Percentiles rank a stretch among this genome's conserved stretches.
Conservation (phyloP, 2,329 filamentous ascomycete genomes). For the Exserohilum rostratum region DNA sequence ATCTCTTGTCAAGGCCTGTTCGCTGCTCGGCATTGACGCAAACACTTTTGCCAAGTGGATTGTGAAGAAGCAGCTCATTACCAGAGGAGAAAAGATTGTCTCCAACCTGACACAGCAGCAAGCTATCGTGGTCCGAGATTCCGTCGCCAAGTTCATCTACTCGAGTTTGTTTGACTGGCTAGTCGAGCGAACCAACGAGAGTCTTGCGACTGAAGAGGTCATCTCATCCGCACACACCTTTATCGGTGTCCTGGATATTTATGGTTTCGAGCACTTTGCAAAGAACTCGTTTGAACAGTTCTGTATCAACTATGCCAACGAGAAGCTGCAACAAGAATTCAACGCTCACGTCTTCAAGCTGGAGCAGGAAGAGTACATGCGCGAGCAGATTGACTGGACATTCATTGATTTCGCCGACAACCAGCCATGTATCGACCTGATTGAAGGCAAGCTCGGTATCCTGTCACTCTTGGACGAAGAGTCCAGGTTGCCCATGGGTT, state of each 20-base stretch:
- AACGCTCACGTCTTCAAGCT: conserved; percentile 99
- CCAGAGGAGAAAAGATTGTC: conserved; percentile 94
- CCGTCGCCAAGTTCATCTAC: conserved; percentile 98
- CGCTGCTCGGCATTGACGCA: conserved; percentile 84
- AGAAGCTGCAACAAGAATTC: conserved; percentile 98
- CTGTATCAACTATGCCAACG: conserved; percentile 99
- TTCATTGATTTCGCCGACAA: conserved; percentile 99
- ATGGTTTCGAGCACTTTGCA: conserved; percentile 98
- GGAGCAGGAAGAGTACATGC: conserved; percentile 96
- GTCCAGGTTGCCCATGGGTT: conserved; percentile 94
- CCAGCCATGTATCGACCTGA: conserved; percentile 97
- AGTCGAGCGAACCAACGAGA: conserved; percentile 93
- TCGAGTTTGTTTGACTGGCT: conserved; percentile 99
- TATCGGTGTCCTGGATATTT: conserved; percentile 98
- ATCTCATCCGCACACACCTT: conserved; percentile 83
- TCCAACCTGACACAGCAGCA: conserved; percentile 94
- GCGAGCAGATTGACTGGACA: conserved; percentile 97
- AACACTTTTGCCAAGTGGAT: conserved; percentile 95
- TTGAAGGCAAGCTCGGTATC: conserved; percentile 95
- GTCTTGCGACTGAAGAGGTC: conserved; percentile 87
- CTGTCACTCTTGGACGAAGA: conserved; percentile 93
- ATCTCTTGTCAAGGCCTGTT: conserved; percentile 78
- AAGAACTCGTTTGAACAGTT: conserved; percentile 99
- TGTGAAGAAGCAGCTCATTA: conserved; percentile 97
- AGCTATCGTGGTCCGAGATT: conserved; percentile 92